Evolutionary conservation across 441 rosid genomes (phyloP), one percentile per base, ranked within the genome.

Genomic region (Mallotus repandus): DNA sequence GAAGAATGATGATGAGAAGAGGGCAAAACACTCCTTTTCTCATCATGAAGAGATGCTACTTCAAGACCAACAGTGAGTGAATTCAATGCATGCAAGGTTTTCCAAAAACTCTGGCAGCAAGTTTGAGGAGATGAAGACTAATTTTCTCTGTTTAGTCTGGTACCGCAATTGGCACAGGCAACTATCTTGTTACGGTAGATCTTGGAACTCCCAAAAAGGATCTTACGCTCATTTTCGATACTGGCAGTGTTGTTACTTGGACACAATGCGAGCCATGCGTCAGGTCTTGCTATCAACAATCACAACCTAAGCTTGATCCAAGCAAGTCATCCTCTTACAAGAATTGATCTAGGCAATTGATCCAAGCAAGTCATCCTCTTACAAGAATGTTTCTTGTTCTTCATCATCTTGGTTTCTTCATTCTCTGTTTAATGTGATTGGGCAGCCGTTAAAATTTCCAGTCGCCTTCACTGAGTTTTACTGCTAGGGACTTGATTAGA

Each of bases 401-500:
- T 74, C 77, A 0, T 12, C 65, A 0, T 29, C 5, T 8, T 74
- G 77, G 29, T 25, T 25, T 25, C 29, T 25, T 25, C 29, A 1
- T 25, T 25, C 29, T 25, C 68, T 91, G 75, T 91, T 87, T 66
- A 94, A 91, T 18, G 94, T 90, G 48, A 92, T 91, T 60, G 97
- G 96, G 43, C 93, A 93, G 78, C 97, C 98, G 8, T 69, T 91
- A 69, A 73, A 78, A 77, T 93, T 93, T 71, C 98, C 94, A 0
- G 98, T 84, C 89, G 16, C 97, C 98, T 19, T 59, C 79, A 7
- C 96, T 90, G 77, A 90, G 98, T 84, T 91, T 90, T 69, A 97
- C 98, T 41, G 98, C 97, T 10, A 83, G 85, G 72, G 98, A 93
- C 75, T 77, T 91, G 89, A 93, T 91, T 67, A 88, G 94, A 82